Base-by-base conservation (phyloP, 208 protist species). In the Leishmania martiniquensis region DNA sequence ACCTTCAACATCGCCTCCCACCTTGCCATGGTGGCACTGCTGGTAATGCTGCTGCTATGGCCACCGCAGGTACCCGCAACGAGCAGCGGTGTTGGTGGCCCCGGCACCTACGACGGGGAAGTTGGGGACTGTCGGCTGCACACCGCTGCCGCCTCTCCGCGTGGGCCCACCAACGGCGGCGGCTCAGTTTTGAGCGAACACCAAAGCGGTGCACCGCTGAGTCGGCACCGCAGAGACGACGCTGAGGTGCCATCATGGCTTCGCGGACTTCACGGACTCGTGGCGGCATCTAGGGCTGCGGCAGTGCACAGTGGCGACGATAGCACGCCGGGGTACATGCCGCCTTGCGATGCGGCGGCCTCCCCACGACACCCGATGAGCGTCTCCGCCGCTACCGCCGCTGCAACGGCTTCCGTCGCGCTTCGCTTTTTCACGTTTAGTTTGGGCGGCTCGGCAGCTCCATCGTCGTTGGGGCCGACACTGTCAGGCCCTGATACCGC, bases 1-100 rank as follows among this genome's bases (percentile, higher is more conserved):
- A 88, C 81, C 37, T 74, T 92, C 69, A 93, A 93, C 77, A 73
- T 93, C 45, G 80, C 83, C 29, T 78, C 86, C 0, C 91, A 95
- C 57, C 68, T 92, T 1, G 0, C 87, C 1, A 78, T 83, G 29
- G 80, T 78, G 32, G 66, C 85, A 60, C 52, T 90, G 74, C 78
- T 91, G 29, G 62, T 89, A 37, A 85, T 85, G 29, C 76, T 89
- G 49, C 49, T 85, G 32, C 54, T 85, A 70, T 89, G 81, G 63
- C 91, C 91, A 4, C 91, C 88, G 42, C 62, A 75, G 45, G 69
- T 65, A 5, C 49, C 65, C 37, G n/a, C 78, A 2, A n/a, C 49
- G 25, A 29, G 67, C n/a, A 67, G 67, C 34, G 66, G 60, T 62
- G 42, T n/a, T 67, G 70, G 59, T 0, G 45, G 22, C 34, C 25